Percentiles rank a stretch among this genome's conserved stretches.
phyloP scores from a whole-genome alignment of 345 rosid genomes.

The Aethionema arabicum region DNA sequence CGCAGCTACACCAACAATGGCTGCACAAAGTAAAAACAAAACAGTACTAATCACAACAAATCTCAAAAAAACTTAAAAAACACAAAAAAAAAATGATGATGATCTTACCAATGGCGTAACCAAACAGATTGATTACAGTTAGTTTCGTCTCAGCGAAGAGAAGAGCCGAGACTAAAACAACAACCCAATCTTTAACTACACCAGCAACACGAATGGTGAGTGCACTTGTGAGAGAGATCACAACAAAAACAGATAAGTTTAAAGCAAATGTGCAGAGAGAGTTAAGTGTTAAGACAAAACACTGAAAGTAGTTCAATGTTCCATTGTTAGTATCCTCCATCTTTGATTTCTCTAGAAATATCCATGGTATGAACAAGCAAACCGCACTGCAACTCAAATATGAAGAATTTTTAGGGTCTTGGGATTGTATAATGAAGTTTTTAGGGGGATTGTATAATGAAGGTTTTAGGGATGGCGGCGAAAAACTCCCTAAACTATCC shows the following conservation, averaged over 20 bases:
- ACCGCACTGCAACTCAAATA: conserved; percentile 59
- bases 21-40: conserved; percentile 34
- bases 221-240: conserved; percentile 96
- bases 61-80: no score
- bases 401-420: conserved; percentile 10
- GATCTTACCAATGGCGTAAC: conserved; percentile 84
- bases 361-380: conserved; percentile 90
- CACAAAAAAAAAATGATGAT: background rate
- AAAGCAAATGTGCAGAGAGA: conserved; percentile 93
- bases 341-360: conserved; percentile 86
- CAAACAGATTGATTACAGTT: conserved; percentile 75
- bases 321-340: conserved; percentile 62
- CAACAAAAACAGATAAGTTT: conserved; percentile 93
- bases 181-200: conserved; percentile 99
- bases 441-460: no score
- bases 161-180: conserved; percentile 85
- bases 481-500: no score
- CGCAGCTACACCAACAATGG: conserved; percentile 96
- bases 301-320: conserved; percentile 62
- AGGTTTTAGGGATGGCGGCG: no score
- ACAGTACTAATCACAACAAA: background rate
- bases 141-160: conserved; percentile 90
- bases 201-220: conserved; percentile 98
- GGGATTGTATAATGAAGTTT: conserved; percentile 10
- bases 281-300: conserved; percentile 64